These are phyloP conservation scores for Leonotis leonurus DNA, from an alignment of 257 asterid genomes.

Conservation along the genomic window DNA sequence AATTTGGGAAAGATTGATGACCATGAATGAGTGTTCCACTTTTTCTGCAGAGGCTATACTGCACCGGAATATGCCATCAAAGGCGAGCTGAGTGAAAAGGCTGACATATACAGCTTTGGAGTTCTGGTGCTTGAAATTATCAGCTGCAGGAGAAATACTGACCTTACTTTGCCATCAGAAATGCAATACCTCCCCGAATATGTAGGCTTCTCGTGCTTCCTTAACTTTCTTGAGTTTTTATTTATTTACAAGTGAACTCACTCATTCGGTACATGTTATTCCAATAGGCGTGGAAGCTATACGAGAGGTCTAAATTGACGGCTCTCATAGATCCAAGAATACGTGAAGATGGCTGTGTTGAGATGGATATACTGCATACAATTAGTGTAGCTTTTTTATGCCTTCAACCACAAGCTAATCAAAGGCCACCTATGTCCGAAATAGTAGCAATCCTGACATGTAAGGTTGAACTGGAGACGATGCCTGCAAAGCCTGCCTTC, in stretches of 20 bases:
- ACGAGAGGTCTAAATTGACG: conserved; percentile 47
- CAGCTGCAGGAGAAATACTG: conserved; percentile 60
- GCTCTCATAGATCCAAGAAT: conserved; percentile 57
- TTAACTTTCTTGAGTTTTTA: not conserved
- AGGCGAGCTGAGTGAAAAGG: conserved; percentile 75
- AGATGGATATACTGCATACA: conserved; percentile 46
- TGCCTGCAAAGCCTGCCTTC: conserved; percentile 50
- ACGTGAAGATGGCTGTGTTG: conserved; percentile 29
- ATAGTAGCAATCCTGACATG: conserved; percentile 66
- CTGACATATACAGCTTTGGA: conserved; percentile 73
- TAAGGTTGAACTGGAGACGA: conserved; percentile 35
- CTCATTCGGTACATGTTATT: not conserved
- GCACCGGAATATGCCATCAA: conserved; percentile 76
- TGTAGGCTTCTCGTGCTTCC: conserved; percentile 25
- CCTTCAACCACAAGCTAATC: conserved; percentile 55
- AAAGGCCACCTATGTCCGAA: conserved; percentile 80
- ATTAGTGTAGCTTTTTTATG: conserved; percentile 52
- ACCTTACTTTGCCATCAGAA: conserved; percentile 59
- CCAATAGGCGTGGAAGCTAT: conserved; percentile 65
- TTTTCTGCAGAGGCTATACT: conserved; percentile 55
- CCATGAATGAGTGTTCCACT: not conserved
- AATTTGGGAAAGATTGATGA: not conserved
- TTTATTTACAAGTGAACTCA: not conserved
- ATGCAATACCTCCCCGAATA: conserved; percentile 77
- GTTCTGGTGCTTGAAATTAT: conserved; percentile 65